These are phyloP conservation scores for Backusella psychrophila DNA, from an alignment of 192 early-diverging fungal species.

Conservation along the genomic window DNA sequence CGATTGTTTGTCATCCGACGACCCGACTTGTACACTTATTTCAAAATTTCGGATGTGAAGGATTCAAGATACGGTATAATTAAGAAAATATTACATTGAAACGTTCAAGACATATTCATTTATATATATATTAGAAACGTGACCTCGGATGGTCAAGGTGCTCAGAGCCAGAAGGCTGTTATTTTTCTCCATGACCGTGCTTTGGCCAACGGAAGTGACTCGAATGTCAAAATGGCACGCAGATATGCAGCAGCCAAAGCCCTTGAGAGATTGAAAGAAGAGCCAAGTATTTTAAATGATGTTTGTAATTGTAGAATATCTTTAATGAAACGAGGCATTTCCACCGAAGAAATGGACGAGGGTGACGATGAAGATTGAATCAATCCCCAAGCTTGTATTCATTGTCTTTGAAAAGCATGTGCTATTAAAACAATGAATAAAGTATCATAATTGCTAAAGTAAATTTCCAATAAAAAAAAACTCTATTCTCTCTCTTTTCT, in stretches of 20 bases:
- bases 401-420: no score
- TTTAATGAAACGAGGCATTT: not conserved
- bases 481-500: no score
- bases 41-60: slow-evolving; percentile 39
- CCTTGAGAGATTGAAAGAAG: slow-evolving; percentile 23
- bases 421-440: no score
- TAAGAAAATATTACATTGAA: not conserved
- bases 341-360: not conserved
- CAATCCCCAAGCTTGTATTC: no score
- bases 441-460: no score
- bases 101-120: not conserved
- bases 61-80: slow-evolving; percentile 35
- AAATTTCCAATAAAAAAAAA: no score
- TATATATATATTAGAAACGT: slow-evolving; percentile 27
- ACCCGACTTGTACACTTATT: slow-evolving; percentile 28
- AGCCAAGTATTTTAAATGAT: slow-evolving; percentile 17
- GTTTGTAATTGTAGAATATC: slow-evolving; percentile 31
- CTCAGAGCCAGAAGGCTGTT: slow-evolving; percentile 27
- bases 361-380: no score
- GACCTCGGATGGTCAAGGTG: slow-evolving; percentile 6
- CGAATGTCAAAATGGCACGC: slow-evolving; percentile 37
- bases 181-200: slow-evolving; percentile 39
- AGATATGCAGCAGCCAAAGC: slow-evolving; percentile 31
- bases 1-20: slow-evolving; percentile 42
- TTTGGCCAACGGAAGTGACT: slow-evolving; percentile 19